Conservation (phyloP, 306 rosid genomes). For the Dryas drummondii region DNA sequence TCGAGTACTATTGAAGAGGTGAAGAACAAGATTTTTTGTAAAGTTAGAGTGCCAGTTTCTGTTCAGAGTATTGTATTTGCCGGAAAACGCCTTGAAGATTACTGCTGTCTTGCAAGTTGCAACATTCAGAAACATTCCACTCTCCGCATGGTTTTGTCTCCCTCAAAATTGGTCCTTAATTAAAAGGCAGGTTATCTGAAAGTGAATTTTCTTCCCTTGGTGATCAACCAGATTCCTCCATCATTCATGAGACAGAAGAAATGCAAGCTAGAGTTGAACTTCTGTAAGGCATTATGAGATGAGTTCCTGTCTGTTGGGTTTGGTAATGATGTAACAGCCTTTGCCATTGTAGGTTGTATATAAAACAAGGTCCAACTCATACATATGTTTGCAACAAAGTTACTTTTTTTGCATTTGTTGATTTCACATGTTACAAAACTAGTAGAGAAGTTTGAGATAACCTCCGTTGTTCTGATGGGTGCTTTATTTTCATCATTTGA, state of each 20-base stretch:
- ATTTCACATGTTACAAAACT: background rate
- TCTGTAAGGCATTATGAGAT: background rate
- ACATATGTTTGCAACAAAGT: background rate
- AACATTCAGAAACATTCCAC: slow-evolving; percentile 34
- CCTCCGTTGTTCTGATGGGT: no score
- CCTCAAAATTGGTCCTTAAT: no score
- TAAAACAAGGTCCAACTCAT: background rate
- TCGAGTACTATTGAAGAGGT: slow-evolving; percentile 5
- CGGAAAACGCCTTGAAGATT: slow-evolving; percentile 17
- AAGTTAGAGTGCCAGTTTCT: slow-evolving; percentile 5
- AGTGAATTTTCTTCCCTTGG: no score
- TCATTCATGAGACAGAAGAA: background rate
- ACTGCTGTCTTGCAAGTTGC: slow-evolving; percentile 5
- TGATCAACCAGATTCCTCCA: background rate
- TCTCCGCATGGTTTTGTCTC: slow-evolving; percentile 22
- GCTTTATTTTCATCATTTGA: no score
- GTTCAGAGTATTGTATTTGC: slow-evolving; percentile 14
- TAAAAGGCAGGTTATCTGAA: no score
- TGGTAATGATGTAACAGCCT: background rate
- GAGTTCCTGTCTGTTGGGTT: background rate
- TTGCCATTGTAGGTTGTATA: background rate
- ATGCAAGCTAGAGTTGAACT: background rate
- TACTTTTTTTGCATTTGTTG: background rate
- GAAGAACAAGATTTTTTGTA: slow-evolving; percentile 9
- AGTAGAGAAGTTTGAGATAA: background rate